phyloP scores from a whole-genome alignment of 2,329 filamentous ascomycete species.

The Xylaria sp. region DNA sequence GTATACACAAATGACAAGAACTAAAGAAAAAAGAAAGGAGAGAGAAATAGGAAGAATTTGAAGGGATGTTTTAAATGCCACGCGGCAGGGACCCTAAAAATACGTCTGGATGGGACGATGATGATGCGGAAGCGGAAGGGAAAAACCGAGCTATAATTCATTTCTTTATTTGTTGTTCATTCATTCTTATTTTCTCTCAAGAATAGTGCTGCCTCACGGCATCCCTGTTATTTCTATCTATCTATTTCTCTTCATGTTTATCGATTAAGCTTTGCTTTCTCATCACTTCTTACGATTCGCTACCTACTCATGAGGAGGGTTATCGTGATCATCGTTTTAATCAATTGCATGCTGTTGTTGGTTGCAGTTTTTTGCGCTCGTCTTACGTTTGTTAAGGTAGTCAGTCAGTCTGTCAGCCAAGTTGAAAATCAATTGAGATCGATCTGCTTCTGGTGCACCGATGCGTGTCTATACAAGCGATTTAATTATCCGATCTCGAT shows the following conservation, averaged over 20 bases:
- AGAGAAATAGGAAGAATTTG: neutral
- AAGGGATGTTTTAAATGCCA: slow-evolving; percentile 27
- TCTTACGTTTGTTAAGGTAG: slow-evolving; percentile 13
- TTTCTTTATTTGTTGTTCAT: slow-evolving; percentile 2
- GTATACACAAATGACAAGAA: slow-evolving; percentile 21
- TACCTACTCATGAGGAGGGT: slow-evolving; percentile 24
- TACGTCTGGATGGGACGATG: neutral
- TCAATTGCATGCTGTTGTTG: slow-evolving; percentile 37
- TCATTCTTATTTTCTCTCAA: slow-evolving; percentile 25
- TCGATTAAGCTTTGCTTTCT: slow-evolving; percentile 7
- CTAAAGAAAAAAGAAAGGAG: neutral
- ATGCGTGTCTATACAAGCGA: slow-evolving; percentile 8
- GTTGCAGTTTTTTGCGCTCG: slow-evolving; percentile 27
- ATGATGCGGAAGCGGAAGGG: slow-evolving; percentile 6
- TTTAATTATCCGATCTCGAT: neutral
- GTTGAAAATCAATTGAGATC: slow-evolving; percentile 4
- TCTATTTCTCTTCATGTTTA: slow-evolving; percentile 29
- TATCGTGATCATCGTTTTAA: slow-evolving; percentile 25
- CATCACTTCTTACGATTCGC: slow-evolving; percentile 10
- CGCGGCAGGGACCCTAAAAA: slow-evolving; percentile 32
- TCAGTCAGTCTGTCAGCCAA: neutral
- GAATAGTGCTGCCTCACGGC: slow-evolving; percentile 52
- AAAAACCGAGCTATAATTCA: slow-evolving; percentile 29
- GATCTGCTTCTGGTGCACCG: slow-evolving; percentile 13
- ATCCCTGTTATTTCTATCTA: slow-evolving; percentile 44